phyloP scores from a whole-genome alignment of 257 asterid genomes.

The Thymus mandschuricus region DNA sequence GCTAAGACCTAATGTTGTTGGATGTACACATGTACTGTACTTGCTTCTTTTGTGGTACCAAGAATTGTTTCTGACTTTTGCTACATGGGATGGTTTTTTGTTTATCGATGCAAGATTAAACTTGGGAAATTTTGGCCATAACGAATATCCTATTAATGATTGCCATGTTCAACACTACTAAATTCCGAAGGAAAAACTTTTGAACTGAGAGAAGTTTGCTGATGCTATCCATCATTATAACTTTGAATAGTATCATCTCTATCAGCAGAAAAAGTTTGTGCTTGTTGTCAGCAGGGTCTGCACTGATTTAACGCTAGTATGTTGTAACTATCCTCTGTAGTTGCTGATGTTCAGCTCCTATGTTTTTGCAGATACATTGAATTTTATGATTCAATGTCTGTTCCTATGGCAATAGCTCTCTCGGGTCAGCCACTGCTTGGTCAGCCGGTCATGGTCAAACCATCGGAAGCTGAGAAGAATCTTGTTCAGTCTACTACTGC shows the following conservation, averaged over 20 bases:
- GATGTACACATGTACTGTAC: conserved; percentile 1
- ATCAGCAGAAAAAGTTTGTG: conserved; percentile 1
- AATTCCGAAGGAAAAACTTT: conserved; percentile 10
- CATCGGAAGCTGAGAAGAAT: conserved; percentile 85
- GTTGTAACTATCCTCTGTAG: neutral
- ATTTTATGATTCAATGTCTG: conserved; percentile 68
- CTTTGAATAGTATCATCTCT: conserved; percentile 14
- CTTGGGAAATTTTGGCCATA: conserved; percentile 7
- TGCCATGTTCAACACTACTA: neutral
- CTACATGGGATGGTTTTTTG: neutral
- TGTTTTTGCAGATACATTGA: conserved; percentile 61
- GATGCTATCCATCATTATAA: conserved; percentile 12
- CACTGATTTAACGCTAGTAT: neutral
- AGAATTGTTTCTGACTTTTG: conserved; percentile 6
- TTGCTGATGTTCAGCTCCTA: conserved; percentile 16
- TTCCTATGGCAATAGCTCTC: conserved; percentile 80
- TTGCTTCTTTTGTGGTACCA: neutral
- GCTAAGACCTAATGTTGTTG: neutral
- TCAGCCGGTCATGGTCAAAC: conserved; percentile 74
- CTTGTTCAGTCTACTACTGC: conserved; percentile 66
- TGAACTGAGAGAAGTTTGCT: conserved; percentile 10
- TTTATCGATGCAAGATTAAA: conserved; percentile 18
- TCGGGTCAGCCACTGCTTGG: conserved; percentile 79
- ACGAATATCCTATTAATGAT: neutral
- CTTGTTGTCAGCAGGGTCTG: conserved; percentile 12